Base-by-base conservation (phyloP, 495 filamentous ascomycete species). In the Clohesyomyces aquaticus region DNA sequence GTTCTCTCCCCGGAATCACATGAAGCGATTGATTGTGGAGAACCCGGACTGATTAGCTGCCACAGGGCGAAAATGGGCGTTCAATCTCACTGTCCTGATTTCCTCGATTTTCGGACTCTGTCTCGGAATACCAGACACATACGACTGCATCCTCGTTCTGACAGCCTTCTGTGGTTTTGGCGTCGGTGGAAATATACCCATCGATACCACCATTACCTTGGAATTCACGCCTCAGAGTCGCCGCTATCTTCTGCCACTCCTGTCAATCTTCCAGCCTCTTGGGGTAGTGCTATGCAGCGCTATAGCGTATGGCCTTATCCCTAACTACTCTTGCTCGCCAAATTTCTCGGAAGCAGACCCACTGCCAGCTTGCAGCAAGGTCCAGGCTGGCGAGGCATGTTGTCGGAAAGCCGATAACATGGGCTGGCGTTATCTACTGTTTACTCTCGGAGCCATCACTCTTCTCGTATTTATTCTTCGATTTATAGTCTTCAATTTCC, bases 361-460 rank as follows among this genome's bases (percentile, higher is more conserved):
- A 1, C 71, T 72, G 1, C 67, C 65, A 12, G 72, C 77, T 1
- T 80, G 78, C 67, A 72, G 66, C 26, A 59, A 47, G 12, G 69
- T 73, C 25, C 56, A 61, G 16, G 21, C 3, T 27, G 59, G 59
- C 3, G 10, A 61, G 46, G 14, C 26, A 9, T 61, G 47, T 53
- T 87, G 84, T 59, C 79, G 73, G 0, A 73, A 77, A 28, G 72
- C 61, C 0, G 76, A 79, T 56, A 85, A 84, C 67, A 73, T 73
- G 65, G 82, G 82, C 3, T 85, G 83, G 83, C 76, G 83, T 14
- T 85, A 85, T 62, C 71, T 83, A 11, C 73, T 78, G 64, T 83
- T 73, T 52, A 76, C 74, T 4, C 51, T 80, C 4, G 79, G 79
- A 10, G 72, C 63, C 1, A 73, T 81, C 49, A 77, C 76, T 6